Conservation (phyloP, 1,284 basidiomycete genomes). For the Fomes fomentarius region DNA sequence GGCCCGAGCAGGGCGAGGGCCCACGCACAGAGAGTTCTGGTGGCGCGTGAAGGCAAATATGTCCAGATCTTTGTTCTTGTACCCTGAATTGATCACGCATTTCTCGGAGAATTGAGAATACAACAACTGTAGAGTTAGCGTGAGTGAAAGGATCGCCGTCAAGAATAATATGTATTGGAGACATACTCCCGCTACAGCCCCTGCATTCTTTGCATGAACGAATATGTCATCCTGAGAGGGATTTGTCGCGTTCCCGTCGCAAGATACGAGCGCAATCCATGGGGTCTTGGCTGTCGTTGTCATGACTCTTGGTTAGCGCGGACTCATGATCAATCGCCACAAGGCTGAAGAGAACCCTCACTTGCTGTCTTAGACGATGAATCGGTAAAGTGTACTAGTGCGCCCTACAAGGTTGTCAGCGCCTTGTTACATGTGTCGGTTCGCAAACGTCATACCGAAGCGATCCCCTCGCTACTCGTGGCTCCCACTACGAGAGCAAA, state of each 20-base stretch:
- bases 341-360: no score
- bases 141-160: background rate
- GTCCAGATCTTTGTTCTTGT: conserved; percentile 5
- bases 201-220: conserved; percentile 8
- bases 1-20: background rate
- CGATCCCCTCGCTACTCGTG: background rate
- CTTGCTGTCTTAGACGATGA: background rate
- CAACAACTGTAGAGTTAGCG: background rate
- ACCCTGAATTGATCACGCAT: conserved; percentile 4
- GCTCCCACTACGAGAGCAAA: background rate
- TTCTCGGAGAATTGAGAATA: conserved; percentile 5
- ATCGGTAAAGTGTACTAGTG: conserved; percentile 10
- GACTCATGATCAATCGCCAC: no score
- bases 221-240: conserved; percentile 9
- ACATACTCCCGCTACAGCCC: conserved; percentile 10
- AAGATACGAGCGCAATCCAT: conserved; percentile 15
- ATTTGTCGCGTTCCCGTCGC: conserved; percentile 7
- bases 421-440: no score
- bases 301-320: no score
- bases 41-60: background rate
- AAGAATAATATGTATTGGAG: no score
- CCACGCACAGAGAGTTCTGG: background rate
- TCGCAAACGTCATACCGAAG: no score
- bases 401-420: background rate
- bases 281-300: conserved; percentile 5